These are phyloP conservation scores for Cordyceps tenuipes DNA, from an alignment of 2,329 filamentous ascomycete species.

Conservation along the genomic window DNA sequence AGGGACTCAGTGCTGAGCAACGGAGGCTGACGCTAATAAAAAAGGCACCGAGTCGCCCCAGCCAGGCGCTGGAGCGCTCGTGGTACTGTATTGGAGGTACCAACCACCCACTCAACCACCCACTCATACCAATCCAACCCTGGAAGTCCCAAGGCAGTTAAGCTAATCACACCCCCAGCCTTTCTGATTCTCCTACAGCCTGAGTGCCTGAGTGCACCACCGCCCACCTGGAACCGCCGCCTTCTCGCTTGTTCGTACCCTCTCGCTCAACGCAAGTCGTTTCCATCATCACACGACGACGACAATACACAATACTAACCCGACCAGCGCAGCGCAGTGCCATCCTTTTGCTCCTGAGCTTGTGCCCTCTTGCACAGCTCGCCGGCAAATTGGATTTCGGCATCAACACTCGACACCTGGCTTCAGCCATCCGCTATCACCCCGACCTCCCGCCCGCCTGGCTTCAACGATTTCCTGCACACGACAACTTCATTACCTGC, in stretches of 20 bases:
- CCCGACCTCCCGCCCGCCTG: not conserved
- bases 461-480: not conserved
- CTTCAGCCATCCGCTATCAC: not conserved
- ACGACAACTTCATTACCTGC: not conserved
- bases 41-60: not conserved
- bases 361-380: slow-evolving; percentile 7
- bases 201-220: not conserved
- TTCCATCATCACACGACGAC: slow-evolving; percentile 6
- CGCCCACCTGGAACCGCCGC: not conserved
- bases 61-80: not conserved
- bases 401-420: not conserved
- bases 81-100: not conserved
- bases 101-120: slow-evolving; percentile 9
- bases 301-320: slow-evolving; percentile 11
- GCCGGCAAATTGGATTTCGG: not conserved
- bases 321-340: slow-evolving; percentile 1
- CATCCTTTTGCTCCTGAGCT: slow-evolving; percentile 5
- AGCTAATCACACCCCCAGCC: not conserved
- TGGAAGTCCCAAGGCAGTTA: too few relatives aligned
- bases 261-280: not conserved
- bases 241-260: slow-evolving; percentile 4
- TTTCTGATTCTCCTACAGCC: not conserved
- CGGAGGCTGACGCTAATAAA: not conserved
- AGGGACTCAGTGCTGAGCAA: too few relatives aligned
- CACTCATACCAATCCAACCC: not conserved